phyloP scores from a whole-genome alignment of 768 basidiomycete genomes.

The Tricholoma flavovirens region DNA sequence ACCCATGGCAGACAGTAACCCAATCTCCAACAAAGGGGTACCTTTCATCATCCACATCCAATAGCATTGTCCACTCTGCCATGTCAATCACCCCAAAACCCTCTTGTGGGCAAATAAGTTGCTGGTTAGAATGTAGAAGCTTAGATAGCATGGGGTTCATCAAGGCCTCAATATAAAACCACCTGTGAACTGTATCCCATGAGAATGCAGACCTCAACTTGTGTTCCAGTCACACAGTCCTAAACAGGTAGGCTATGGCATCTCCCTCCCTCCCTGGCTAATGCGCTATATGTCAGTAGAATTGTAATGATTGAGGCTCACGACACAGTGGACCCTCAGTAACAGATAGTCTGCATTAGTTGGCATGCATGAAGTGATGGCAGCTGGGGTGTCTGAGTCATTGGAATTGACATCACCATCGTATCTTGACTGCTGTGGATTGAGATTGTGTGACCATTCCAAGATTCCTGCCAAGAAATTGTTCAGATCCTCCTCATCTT shows the following conservation, averaged over 20 bases:
- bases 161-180: not conserved
- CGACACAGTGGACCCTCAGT: not conserved
- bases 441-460: not conserved
- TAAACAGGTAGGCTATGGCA: not conserved
- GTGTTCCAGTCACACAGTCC: not conserved
- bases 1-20: not conserved
- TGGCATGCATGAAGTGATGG: not conserved
- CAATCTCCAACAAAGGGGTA: not conserved
- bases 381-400: not conserved
- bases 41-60: not conserved
- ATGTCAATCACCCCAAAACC: not conserved
- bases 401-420: not conserved
- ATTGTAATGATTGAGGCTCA: conserved; percentile 1
- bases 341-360: not conserved
- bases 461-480: not conserved
- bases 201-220: not conserved
- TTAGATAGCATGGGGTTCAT: not conserved
- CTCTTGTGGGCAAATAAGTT: not conserved
- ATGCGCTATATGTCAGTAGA: not conserved
- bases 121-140: not conserved
- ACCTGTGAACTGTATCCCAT: not conserved
- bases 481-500: not conserved
- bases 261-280: not conserved
- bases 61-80: not conserved
- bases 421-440: not conserved